Conservation (phyloP, 768 basidiomycete genomes). For the Naematelia encephala region DNA sequence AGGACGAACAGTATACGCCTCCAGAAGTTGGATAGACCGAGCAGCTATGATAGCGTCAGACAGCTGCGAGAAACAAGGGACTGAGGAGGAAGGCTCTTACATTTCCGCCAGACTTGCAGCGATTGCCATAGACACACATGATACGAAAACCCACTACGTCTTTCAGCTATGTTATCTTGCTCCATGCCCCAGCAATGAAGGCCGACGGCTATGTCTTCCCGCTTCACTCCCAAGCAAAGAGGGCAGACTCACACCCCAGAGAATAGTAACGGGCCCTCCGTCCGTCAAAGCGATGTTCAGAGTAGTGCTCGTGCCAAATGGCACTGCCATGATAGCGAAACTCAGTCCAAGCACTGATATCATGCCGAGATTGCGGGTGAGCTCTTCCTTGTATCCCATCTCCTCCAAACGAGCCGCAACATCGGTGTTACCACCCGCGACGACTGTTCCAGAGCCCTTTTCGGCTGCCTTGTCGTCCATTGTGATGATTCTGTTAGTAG, state of each 20-base stretch:
- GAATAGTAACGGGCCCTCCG: constrained; percentile 44
- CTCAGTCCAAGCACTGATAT: constrained; percentile 39
- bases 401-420: constrained; percentile 26
- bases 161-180: constrained; percentile 6
- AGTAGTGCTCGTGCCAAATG: constrained; percentile 38
- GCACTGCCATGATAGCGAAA: constrained; percentile 47
- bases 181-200: too few species aligned
- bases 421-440: constrained; percentile 3
- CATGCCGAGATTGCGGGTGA: constrained; percentile 42
- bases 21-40: constrained; percentile 46
- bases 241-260: constrained; percentile 37
- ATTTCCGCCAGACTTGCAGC: constrained; percentile 43
- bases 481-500: background rate
- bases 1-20: constrained; percentile 40
- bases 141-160: constrained; percentile 38
- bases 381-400: constrained; percentile 46
- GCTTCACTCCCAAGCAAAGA: too few species aligned
- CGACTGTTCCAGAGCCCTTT: background rate
- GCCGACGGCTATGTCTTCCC: too few species aligned
- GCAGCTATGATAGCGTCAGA: constrained; percentile 20
- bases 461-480: background rate
- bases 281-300: constrained; percentile 42
- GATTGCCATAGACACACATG: constrained; percentile 32
- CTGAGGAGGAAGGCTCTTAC: constrained; percentile 9
- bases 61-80: background rate